A percentile compares a stretch with the other conserved stretches of the same genome.
Conservation (phyloP, 2,329 filamentous ascomycete genomes). For the Colletotrichum chrysophilum region DNA sequence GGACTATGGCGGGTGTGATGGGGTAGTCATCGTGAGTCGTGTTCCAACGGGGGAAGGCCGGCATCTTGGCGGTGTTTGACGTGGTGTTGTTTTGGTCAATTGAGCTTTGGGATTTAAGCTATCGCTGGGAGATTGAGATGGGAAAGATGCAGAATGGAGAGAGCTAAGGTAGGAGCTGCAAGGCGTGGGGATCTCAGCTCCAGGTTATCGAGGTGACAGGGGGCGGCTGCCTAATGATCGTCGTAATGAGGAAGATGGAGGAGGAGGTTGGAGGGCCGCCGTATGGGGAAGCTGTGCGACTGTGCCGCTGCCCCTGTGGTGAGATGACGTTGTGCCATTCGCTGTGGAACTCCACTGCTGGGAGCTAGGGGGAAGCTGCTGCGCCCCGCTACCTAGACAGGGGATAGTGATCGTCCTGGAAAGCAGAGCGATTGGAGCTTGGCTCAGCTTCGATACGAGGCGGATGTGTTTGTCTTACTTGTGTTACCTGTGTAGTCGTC, state of each 20-base stretch:
- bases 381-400: neutral
- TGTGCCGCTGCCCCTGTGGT: conserved; percentile 2
- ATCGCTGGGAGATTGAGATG: neutral
- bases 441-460: neutral
- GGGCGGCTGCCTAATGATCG: neutral
- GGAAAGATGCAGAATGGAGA: neutral
- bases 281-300: neutral
- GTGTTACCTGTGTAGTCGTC: neutral
- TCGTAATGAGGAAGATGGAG: neutral
- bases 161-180: neutral
- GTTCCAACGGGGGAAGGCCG: neutral
- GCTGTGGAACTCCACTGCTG: neutral
- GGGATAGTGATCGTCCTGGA: neutral
- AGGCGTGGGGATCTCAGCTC: neutral
- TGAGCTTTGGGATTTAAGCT: neutral
- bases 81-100: neutral
- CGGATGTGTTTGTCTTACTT: neutral
- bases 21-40: neutral
- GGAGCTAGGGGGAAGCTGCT: conserved; percentile 10
- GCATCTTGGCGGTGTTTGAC: neutral
- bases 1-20: neutral
- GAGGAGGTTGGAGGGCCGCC: neutral
- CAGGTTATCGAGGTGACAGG: neutral
- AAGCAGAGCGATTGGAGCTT: neutral
- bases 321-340: conserved; percentile 15